Conservation (phyloP, 2,329 filamentous ascomycete genomes). For the Exutisphaerella laricina region DNA sequence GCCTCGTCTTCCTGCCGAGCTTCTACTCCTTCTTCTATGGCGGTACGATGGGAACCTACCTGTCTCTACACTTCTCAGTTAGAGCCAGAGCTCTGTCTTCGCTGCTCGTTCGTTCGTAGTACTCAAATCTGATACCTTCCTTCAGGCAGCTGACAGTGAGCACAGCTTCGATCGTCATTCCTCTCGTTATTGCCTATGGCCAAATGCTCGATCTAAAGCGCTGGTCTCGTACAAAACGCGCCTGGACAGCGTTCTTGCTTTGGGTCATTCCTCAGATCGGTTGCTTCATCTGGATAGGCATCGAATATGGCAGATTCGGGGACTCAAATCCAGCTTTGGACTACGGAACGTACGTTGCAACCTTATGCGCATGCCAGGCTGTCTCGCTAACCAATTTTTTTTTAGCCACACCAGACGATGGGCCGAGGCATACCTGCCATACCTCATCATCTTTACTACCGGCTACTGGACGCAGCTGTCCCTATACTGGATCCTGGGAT, state of each 20-base stretch:
- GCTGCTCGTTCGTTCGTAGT: constrained; percentile 28
- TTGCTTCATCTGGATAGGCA: constrained; percentile 33
- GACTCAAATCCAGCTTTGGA: constrained; percentile 11
- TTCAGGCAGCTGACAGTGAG: background rate
- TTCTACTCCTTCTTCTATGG: constrained; percentile 40
- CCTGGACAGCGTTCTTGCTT: constrained; percentile 27
- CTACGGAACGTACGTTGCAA: constrained; percentile 3
- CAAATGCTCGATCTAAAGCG: constrained; percentile 26
- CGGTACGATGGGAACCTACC: constrained; percentile 36
- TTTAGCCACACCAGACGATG: constrained; percentile 15
- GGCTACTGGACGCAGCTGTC: constrained; percentile 24
- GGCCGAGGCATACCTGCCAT: constrained; percentile 22
- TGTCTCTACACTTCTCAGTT: constrained; percentile 34
- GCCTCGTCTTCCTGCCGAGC: constrained; percentile 33
- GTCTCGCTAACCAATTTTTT: background rate
- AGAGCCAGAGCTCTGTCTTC: constrained; percentile 32
- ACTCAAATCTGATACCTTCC: background rate
- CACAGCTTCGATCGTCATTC: constrained; percentile 19
- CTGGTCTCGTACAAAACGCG: constrained; percentile 29
- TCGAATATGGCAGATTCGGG: constrained; percentile 17
- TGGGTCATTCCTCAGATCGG: constrained; percentile 30
- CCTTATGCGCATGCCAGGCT: background rate
- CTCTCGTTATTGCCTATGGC: constrained; percentile 22
- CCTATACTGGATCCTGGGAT: constrained; percentile 38
- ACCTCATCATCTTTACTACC: constrained; percentile 23